Conservation (phyloP, 1,139 yeast genomes). For the Taiozyma sp. region DNA sequence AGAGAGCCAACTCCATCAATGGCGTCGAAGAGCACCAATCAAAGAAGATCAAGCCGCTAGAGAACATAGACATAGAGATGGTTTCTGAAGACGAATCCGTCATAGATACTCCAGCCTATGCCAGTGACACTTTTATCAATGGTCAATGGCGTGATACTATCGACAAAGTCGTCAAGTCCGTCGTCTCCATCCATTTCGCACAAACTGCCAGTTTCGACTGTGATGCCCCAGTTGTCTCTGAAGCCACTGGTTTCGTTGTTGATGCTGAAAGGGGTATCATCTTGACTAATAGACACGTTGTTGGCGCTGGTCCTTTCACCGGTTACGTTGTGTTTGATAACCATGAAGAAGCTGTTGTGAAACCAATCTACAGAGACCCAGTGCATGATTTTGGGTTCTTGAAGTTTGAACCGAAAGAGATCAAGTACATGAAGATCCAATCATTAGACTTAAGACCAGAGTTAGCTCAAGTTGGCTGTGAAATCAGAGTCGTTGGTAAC, state of each 20-base stretch:
- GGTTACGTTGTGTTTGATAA: conserved; percentile 92
- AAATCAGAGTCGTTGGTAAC: conserved; percentile 91
- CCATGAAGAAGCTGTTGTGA: conserved; percentile 89
- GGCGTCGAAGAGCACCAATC: neutral
- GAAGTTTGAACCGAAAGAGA: conserved; percentile 64
- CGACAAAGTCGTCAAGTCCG: conserved; percentile 76
- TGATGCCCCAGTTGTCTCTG: conserved; percentile 76
- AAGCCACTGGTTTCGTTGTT: conserved; percentile 95
- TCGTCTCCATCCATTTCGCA: conserved; percentile 85
- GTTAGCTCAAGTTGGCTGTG: conserved; percentile 82
- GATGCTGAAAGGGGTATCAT: conserved; percentile 79
- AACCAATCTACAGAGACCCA: conserved; percentile 79
- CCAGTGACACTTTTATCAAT: conserved; percentile 8
- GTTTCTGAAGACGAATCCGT: conserved; percentile 1
- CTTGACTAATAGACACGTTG: conserved; percentile 89
- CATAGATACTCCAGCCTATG: neutral
- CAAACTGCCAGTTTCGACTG: conserved; percentile 87
- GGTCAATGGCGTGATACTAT: conserved; percentile 77
- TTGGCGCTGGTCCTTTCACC: conserved; percentile 90
- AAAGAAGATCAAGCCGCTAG: neutral
- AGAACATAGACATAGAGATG: conserved; percentile 2
- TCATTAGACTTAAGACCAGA: conserved; percentile 74
- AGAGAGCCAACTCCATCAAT: neutral
- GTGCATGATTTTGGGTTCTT: conserved; percentile 84
- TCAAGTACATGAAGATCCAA: conserved; percentile 70